Percentiles rank a stretch among this genome's conserved stretches.
These are phyloP conservation scores for Calcarisporium arbuscula DNA, from an alignment of 2,329 filamentous ascomycete species.

Conservation along the genomic window DNA sequence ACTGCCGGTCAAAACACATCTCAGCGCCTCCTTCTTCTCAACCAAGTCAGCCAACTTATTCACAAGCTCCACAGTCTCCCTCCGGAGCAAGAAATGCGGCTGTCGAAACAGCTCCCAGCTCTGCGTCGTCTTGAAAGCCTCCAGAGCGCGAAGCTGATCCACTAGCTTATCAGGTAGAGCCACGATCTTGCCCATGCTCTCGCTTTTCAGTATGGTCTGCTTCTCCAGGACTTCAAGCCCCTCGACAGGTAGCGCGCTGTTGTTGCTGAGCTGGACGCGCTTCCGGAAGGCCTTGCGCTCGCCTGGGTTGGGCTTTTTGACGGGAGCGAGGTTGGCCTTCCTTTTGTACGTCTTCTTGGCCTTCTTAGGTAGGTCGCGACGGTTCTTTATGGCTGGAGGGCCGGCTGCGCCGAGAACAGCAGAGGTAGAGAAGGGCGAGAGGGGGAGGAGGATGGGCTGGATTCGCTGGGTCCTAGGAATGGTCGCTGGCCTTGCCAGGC, in stretches of 20 bases:
- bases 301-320: slow-evolving; percentile 59
- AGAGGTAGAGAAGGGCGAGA: slow-evolving; percentile 36
- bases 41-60: slow-evolving; percentile 53
- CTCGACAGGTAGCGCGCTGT: slow-evolving; percentile 75
- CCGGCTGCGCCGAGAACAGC: slow-evolving; percentile 21
- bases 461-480: slow-evolving; percentile 26
- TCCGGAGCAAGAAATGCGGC: slow-evolving; percentile 71
- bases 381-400: slow-evolving; percentile 25
- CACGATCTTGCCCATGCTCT: slow-evolving; percentile 59
- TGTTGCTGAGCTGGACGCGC: slow-evolving; percentile 86
- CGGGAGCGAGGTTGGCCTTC: slow-evolving; percentile 32
- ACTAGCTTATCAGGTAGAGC: slow-evolving; percentile 63
- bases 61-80: slow-evolving; percentile 70
- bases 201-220: slow-evolving; percentile 46
- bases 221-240: slow-evolving; percentile 57
- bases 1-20: slow-evolving; percentile 66
- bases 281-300: slow-evolving; percentile 85
- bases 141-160: slow-evolving; percentile 73
- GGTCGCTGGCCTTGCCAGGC: slow-evolving; percentile 32
- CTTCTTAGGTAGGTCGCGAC: slow-evolving; percentile 29
- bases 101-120: slow-evolving; percentile 80
- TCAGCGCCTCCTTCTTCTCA: slow-evolving; percentile 45
- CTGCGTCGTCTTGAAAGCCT: slow-evolving; percentile 88
- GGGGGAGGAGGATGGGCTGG: slow-evolving; percentile 22
- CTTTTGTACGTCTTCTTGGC: slow-evolving; percentile 48